Evolutionary conservation across 129 eudicot species (phyloP), one percentile per base, ranked within the genome.

Genomic region (Pittosporum tobira): DNA sequence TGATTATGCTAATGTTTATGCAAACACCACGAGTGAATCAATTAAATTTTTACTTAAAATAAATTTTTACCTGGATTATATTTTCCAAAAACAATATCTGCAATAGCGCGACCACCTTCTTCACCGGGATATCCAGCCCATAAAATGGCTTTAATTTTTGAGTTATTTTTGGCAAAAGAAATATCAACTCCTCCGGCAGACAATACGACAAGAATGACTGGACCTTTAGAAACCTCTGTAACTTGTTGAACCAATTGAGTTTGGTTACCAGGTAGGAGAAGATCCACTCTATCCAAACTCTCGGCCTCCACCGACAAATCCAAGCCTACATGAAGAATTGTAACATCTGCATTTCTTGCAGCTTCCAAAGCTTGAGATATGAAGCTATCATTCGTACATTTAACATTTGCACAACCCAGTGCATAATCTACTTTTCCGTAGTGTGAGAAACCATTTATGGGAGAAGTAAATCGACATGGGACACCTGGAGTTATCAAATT

Each of bases 71-170:
- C 71, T 27, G 84, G 84, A 26, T 73, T 78, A 31, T 69, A 19
- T 12, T 50, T 62, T 22, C 84, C 84, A 15, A 69, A 78, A 15
- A 78, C 52, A 20, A 78, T 65, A 50, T 78, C 80, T 8, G 84
- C 84, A 43, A 78, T 69, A 3, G 80, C 84, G 0, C 3, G 57
- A 9, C 80, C 84, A 19, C 84, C 84, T 15, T 30, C 64, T 37
- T 69, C 43, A 7, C 84, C 84, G 0, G 84, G 80, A 29, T 73
- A 73, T 22, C 84, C 84, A 11, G 64, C 80, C 83, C 84, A 78
- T 5, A 78, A 15, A 3, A 78, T 78, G 3, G 73, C 38, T 11
- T 40, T n/a, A 22, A 74, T 65, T 0, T 61, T 42, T 0, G 51
- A 26, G 19, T 67, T 19, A 3, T 55, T 12, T 19, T 57, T 61